Percentiles rank a stretch among this genome's conserved stretches.
Evolutionary conservation across 2,329 filamentous ascomycete species (phyloP).

Genomic region (Cyphellophora europaea): DNA sequence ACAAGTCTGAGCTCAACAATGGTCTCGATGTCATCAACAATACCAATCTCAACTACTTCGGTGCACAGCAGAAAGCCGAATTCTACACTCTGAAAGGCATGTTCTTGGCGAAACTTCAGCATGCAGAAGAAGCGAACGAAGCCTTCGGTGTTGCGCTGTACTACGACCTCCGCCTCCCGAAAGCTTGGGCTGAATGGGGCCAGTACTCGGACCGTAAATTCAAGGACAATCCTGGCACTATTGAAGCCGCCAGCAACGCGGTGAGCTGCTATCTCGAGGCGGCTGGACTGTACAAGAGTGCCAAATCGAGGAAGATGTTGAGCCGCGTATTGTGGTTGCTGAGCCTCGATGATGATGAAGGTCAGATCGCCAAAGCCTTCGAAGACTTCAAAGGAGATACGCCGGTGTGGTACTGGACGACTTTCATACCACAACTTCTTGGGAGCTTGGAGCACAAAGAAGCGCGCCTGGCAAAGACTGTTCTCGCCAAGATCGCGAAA

Average conservation of each 20-base stretch:
- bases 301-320: slow-evolving; percentile 88
- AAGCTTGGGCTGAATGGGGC: slow-evolving; percentile 99
- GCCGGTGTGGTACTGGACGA: slow-evolving; percentile 99
- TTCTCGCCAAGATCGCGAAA: slow-evolving; percentile 90
- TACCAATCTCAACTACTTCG: slow-evolving; percentile 98
- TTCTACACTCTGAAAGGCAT: slow-evolving; percentile 99
- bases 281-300: slow-evolving; percentile 91
- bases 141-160: slow-evolving; percentile 92
- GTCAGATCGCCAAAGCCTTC: slow-evolving; percentile 74
- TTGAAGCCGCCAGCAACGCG: slow-evolving; percentile 79
- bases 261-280: slow-evolving; percentile 95
- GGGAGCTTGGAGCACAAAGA: slow-evolving; percentile 88
- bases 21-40: slow-evolving; percentile 99
- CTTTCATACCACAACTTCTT: slow-evolving; percentile 92
- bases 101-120: slow-evolving; percentile 90
- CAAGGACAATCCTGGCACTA: slow-evolving; percentile 75
- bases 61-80: slow-evolving; percentile 88
- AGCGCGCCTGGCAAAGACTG: slow-evolving; percentile 72
- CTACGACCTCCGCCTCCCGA: slow-evolving; percentile 89
- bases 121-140: slow-evolving; percentile 83
- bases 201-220: slow-evolving; percentile 96
- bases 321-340: slow-evolving; percentile 91
- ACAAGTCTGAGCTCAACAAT: slow-evolving; percentile 80
- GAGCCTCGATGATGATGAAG: slow-evolving; percentile 82
- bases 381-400: slow-evolving; percentile 97